Conservation (phyloP, 2,329 filamentous ascomycete species). For the Atkinsonella texensis region DNA sequence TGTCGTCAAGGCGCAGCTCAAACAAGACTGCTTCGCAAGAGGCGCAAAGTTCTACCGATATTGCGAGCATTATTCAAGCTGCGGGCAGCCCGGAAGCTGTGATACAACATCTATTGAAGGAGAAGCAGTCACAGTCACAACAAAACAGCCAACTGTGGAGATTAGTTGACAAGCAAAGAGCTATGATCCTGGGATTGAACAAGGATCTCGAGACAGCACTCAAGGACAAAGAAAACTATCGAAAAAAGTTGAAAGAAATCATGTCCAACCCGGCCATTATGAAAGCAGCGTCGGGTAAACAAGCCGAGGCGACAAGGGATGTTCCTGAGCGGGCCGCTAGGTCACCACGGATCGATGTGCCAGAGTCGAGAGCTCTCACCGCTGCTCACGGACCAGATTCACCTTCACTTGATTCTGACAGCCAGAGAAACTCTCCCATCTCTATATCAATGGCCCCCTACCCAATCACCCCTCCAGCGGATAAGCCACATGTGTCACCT, state of each 20-base stretch:
- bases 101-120: constrained; percentile 76
- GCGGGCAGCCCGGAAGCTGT: constrained; percentile 84
- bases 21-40: constrained; percentile 44
- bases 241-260: constrained; percentile 76
- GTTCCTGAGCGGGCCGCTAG: constrained; percentile 5
- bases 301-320: constrained; percentile 6
- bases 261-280: constrained; percentile 29
- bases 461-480: constrained; percentile 51
- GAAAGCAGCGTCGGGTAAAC: constrained; percentile 14
- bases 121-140: constrained; percentile 77
- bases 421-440: constrained; percentile 44
- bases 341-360: constrained; percentile 15
- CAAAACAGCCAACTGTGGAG: constrained; percentile 94
- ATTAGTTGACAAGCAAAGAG: constrained; percentile 87
- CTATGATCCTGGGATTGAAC: constrained; percentile 87
- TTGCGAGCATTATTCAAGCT: constrained; percentile 65
- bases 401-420: constrained; percentile 29
- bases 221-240: constrained; percentile 91
- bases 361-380: constrained; percentile 6
- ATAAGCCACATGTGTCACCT: constrained; percentile 27
- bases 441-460: constrained; percentile 49
- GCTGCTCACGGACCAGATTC: constrained; percentile 2
- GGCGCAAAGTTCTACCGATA: constrained; percentile 55
- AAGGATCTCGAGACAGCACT: constrained; percentile 84
- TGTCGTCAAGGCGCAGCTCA: constrained; percentile 46